Conservation (phyloP, 176 grass and related monocot genomes). For the Eleusine indica region DNA sequence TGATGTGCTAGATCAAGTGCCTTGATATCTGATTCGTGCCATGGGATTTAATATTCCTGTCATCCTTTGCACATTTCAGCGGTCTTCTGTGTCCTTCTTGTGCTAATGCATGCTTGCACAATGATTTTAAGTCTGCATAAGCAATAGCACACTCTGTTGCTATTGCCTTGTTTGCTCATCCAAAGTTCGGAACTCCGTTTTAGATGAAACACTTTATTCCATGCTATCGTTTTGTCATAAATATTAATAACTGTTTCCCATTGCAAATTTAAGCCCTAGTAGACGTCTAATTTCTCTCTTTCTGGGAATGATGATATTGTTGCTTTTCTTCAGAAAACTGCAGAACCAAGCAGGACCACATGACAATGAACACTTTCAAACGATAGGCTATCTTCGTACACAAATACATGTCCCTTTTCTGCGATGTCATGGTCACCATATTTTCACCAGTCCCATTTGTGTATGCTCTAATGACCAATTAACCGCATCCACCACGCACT, state of each 20-base stretch:
- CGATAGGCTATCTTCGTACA: background rate
- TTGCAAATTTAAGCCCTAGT: background rate
- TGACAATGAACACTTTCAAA: background rate
- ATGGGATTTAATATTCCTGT: constrained; percentile 18
- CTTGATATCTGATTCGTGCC: background rate
- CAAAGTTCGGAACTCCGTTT: too few relatives aligned
- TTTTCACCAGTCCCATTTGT: constrained; percentile 5
- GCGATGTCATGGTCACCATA: background rate
- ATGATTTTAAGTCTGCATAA: background rate
- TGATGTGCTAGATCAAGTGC: constrained; percentile 36
- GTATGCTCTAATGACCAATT: background rate
- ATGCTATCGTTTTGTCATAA: background rate
- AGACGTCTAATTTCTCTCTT: background rate
- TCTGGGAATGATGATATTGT: background rate
- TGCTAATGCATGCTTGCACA: background rate
- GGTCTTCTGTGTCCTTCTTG: background rate
- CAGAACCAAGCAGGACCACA: background rate
- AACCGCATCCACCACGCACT: background rate
- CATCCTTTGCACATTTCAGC: constrained; percentile 9
- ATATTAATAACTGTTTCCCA: too few relatives aligned
- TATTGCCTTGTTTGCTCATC: too few relatives aligned
- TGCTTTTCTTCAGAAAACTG: background rate
- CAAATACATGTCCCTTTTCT: background rate
- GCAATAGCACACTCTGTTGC: too few relatives aligned
- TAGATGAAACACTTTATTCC: background rate